phyloP scores from a whole-genome alignment of 331 rosid genomes.

The Cydonia oblonga region DNA sequence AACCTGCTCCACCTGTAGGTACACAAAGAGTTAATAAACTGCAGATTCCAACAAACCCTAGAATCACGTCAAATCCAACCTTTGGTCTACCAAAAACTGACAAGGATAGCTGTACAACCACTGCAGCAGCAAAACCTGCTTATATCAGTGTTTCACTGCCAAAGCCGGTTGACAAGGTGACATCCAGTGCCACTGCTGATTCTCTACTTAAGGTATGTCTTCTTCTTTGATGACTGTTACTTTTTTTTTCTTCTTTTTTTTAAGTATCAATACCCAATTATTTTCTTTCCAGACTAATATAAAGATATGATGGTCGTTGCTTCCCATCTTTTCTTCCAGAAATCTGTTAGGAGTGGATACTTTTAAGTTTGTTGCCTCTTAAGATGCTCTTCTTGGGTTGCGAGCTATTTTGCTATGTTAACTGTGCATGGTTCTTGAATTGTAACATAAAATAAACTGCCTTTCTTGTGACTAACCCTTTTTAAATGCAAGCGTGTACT shows the following conservation, averaged over 20 bases:
- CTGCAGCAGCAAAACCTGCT: slow-evolving; percentile 58
- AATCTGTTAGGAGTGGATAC: neutral
- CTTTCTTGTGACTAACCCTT: neutral
- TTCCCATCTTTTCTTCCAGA: neutral
- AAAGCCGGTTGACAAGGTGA: slow-evolving; percentile 43
- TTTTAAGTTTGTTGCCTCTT: neutral
- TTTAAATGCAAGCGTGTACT: neutral
- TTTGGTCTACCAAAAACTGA: slow-evolving; percentile 49
- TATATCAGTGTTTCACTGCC: slow-evolving; percentile 73
- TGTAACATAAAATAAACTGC: neutral
- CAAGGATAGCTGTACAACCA: slow-evolving; percentile 46
- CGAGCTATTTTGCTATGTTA: neutral
- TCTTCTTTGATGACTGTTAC: slow-evolving; percentile 1
- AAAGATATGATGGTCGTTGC: neutral
- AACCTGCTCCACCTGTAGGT: slow-evolving; percentile 46
- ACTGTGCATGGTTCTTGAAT: neutral
- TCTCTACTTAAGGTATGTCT: slow-evolving; percentile 61
- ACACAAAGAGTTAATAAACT: slow-evolving; percentile 51
- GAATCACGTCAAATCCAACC: slow-evolving; percentile 74
- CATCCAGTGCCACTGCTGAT: slow-evolving; percentile 58
- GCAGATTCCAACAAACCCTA: slow-evolving; percentile 97
- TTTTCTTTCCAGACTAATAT: neutral
- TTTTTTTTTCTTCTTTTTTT: neutral
- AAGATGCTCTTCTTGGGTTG: neutral
- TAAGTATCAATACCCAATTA: neutral